A percentile compares a stretch with the other conserved stretches of the same genome.
Conservation (phyloP, 169 alveolate genomes). For the Cryptosporidium andersoni region DNA sequence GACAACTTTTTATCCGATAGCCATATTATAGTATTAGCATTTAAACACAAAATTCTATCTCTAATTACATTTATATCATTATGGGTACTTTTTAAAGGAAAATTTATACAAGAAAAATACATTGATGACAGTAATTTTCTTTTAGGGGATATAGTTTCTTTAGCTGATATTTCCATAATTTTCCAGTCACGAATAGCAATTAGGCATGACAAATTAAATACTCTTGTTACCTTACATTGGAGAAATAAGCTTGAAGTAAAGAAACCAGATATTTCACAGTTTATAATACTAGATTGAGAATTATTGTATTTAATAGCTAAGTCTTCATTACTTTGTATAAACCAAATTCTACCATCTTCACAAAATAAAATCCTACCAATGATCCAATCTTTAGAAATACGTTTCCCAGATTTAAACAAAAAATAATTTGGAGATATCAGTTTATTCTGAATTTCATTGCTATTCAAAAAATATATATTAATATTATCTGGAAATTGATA, state of each 20-base stretch:
- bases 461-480: too few relatives aligned
- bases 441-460: too few relatives aligned
- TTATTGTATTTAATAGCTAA: neutral
- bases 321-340: slow-evolving; percentile 7
- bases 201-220: slow-evolving; percentile 27
- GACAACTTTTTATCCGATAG: neutral
- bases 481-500: too few relatives aligned
- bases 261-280: slow-evolving; percentile 50
- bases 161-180: slow-evolving; percentile 2
- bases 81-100: neutral
- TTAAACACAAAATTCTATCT: slow-evolving; percentile 39
- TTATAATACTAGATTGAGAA: slow-evolving; percentile 1
- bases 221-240: slow-evolving; percentile 26
- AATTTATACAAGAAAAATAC: neutral
- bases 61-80: neutral
- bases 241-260: slow-evolving; percentile 21
- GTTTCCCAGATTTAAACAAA: too few relatives aligned
- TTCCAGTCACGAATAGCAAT: slow-evolving; percentile 23
- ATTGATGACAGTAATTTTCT: slow-evolving; percentile 13
- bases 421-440: too few relatives aligned
- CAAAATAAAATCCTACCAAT: slow-evolving; percentile 34
- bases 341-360: slow-evolving; percentile 27
- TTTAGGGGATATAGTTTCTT: slow-evolving; percentile 20
- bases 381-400: neutral
- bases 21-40: slow-evolving; percentile 23